Evolutionary conservation across 2,329 filamentous ascomycete species (phyloP), one percentile per base, ranked within the genome.

Genomic region (Ustilaginoidea virens): DNA sequence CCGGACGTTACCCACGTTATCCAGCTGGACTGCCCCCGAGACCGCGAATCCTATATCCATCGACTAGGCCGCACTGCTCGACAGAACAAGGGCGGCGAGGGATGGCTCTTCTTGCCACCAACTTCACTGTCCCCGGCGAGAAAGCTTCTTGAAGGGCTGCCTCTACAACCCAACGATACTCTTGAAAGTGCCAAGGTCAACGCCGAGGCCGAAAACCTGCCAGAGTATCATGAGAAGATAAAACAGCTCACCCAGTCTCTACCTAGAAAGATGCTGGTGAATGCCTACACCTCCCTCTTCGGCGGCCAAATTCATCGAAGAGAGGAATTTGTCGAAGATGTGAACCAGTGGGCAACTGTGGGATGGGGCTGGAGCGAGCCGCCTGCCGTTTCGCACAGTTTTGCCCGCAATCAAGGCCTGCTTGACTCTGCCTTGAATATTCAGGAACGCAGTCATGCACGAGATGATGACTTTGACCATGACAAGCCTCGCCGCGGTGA

Each of bases 1-100:
- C 80, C 80, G 17, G 62, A 72, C 30, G 80, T 86, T 14, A 79
- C 75, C n/a, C 78, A 83, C 43, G 79, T 85, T 36, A 74, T 86
- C 33, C 80, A 86, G 43, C 46, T 81, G 11, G 75, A 80, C 36
- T 43, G 67, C 4, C 75, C 80, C 2, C 55, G 61, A 4, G 66
- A 69, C 36, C 64, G 72, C 17, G 77, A 82, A 46, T 69, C 74
- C 21, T 85, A 85, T 45, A 78, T 86, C 34, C 80, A 85, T 51
- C 72, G 80, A 33, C 59, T 85, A 23, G 80, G 80, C 29, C 77
- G 80, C 36, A 87, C 80, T 7, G 80, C 66, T 32, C 75, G 82
- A 44, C 80, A 80, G 17, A 71, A 74, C 36, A 80, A 80, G 49
- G 61, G 71, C 39, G 80, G 80, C 25, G 61, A 80, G 44, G 79